phyloP scores from a whole-genome alignment of 371 early-diverging fungal species.

The Mortierella sp. region DNA sequence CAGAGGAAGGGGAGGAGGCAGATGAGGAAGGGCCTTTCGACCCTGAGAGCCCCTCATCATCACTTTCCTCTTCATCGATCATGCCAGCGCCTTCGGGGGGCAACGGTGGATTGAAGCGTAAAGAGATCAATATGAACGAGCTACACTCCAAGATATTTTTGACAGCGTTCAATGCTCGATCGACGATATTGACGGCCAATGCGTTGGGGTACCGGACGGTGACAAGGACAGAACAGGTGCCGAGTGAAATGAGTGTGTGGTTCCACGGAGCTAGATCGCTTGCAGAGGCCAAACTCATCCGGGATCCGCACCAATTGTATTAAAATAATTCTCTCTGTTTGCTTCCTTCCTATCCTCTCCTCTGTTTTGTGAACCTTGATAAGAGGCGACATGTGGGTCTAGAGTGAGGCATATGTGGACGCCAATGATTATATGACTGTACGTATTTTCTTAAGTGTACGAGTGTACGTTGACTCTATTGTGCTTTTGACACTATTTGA shows the following conservation, averaged over 20 bases:
- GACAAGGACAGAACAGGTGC: conserved; percentile 29
- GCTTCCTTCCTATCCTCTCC: background rate
- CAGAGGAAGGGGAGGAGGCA: background rate
- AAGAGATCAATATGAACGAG: conserved; percentile 46
- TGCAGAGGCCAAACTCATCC: conserved; percentile 46
- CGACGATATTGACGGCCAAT: conserved; percentile 50
- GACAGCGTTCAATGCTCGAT: conserved; percentile 31
- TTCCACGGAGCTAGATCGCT: conserved; percentile 45
- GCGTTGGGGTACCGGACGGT: conserved; percentile 48
- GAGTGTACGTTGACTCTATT: background rate
- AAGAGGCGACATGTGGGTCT: conserved; percentile 6
- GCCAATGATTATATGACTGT: background rate
- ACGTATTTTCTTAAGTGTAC: background rate
- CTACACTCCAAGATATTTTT: conserved; percentile 45
- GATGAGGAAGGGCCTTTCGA: background rate
- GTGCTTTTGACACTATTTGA: background rate
- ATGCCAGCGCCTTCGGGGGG: background rate
- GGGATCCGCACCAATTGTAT: conserved; percentile 1
- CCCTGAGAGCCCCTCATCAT: background rate
- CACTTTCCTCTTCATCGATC: background rate
- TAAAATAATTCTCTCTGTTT: background rate
- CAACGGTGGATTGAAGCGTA: conserved; percentile 15
- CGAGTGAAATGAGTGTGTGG: conserved; percentile 46
- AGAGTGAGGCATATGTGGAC: too few species aligned
- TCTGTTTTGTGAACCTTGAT: conserved; percentile 1